These are phyloP conservation scores for Linum usitatissimum DNA, from an alignment of 345 rosid genomes.

Conservation along the genomic window DNA sequence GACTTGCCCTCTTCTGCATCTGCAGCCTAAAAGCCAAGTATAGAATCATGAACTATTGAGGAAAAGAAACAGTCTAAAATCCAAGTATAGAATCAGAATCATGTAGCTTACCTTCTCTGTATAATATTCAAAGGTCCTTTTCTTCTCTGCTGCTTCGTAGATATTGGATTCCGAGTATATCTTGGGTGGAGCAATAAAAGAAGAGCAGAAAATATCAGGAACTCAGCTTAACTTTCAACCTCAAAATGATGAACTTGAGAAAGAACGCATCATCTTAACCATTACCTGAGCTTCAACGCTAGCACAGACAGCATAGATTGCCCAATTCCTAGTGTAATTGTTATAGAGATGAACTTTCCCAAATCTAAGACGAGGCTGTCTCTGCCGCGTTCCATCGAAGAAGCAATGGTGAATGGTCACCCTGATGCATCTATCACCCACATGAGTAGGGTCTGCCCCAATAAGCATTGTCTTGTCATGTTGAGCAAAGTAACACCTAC, in stretches of 20 bases:
- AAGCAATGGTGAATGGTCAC: conserved; percentile 96
- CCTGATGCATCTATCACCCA: conserved; percentile 69
- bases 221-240: background rate
- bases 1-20: conserved; percentile 45
- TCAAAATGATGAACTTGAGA: background rate
- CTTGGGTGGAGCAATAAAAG: conserved; percentile 22
- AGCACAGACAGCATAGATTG: conserved; percentile 90
- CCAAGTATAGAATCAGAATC: no score
- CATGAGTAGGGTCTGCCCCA: conserved; percentile 73
- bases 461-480: conserved; percentile 89
- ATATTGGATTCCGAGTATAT: conserved; percentile 87
- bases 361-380: conserved; percentile 90
- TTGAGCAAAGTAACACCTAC: conserved; percentile 71
- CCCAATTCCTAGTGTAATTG: conserved; percentile 84
- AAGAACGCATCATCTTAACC: background rate
- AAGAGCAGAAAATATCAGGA: background rate
- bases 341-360: conserved; percentile 81
- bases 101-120: conserved; percentile 47
- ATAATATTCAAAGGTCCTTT: conserved; percentile 71
- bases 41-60: background rate
- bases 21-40: conserved; percentile 31
- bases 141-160: conserved; percentile 88
- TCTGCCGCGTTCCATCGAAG: conserved; percentile 76
- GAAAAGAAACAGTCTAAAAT: background rate
- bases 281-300: conserved; percentile 86